These are phyloP conservation scores for Pestalotiopsis sp. DNA, from an alignment of 2,329 filamentous ascomycete genomes.

Conservation along the genomic window DNA sequence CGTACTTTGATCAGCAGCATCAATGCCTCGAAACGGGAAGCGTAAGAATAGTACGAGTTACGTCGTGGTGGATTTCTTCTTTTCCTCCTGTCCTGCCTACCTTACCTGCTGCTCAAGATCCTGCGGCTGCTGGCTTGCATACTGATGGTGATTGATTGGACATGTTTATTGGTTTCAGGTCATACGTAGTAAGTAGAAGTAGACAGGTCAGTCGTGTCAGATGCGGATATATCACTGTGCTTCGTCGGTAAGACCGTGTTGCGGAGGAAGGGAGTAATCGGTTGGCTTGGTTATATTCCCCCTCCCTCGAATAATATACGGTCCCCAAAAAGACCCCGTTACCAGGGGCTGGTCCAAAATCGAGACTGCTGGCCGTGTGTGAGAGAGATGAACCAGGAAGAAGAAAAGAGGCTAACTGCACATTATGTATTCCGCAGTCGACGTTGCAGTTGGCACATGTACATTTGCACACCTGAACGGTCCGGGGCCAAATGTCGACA, in stretches of 20 bases:
- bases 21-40: slow-evolving; percentile 1
- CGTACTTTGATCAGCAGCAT: not conserved
- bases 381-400: too few relatives aligned
- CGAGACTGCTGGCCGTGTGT: too few relatives aligned
- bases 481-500: not conserved
- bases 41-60: not conserved
- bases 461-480: not conserved
- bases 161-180: not conserved
- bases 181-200: not conserved
- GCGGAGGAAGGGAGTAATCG: not conserved
- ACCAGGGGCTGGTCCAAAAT: too few relatives aligned
- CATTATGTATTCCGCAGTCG: too few relatives aligned
- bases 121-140: not conserved
- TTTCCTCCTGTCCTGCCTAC: not conserved
- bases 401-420: too few relatives aligned
- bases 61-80: not conserved
- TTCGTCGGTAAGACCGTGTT: not conserved
- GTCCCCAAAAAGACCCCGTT: too few relatives aligned
- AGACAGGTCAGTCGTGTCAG: not conserved
- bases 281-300: not conserved
- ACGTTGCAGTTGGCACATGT: not conserved
- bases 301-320: not conserved
- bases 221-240: not conserved
- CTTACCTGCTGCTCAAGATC: not conserved
- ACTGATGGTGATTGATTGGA: not conserved